Evolutionary conservation across 805 yeast species (phyloP), one percentile per base, ranked within the genome.

Genomic region (Torulaspora maleeae): DNA sequence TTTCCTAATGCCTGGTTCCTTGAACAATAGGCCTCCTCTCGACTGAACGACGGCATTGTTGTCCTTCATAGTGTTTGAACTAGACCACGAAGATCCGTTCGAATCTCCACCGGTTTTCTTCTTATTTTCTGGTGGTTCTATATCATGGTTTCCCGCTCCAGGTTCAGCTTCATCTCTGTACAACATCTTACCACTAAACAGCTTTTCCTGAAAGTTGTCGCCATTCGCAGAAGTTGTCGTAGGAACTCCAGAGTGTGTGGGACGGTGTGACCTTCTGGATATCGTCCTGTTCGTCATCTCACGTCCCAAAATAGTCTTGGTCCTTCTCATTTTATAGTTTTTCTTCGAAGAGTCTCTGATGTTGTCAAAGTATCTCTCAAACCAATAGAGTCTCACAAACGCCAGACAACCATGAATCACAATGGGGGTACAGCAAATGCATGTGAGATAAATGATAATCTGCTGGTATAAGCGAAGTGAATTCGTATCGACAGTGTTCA

Each of bases 361-460:
- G 53, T 83, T 79, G 60, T 87, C 91, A 65, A 93, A 88, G 55
- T 83, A 77, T 52, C 87, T 77, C 62, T 89, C 95, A 66, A 86
- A 93, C 87, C 95, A 86, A 62, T 86, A 86, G 37, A 93, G 70
- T 41, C 99, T 75, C 8, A 90, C 70, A 50, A 87, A 79, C 7
- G 88, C 81, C 28, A 93, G 69, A 1, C 78, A 75, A 0, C 95
- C 79, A 62, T 93, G 95, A 43, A 95, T 86, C 60, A 83, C 83
- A 16, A 93, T 86, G 1, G 98, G 98, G 0, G 95, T 89, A 3
- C 95, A 77, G 16, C 88, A 54, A 51, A 79, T 71, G 24, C 90
- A 68, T 2, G 79, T 48, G 10, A 86, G 52, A 60, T 82, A 87
- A 2, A 91, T 64, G 8, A 76, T 71, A 12, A 89, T 76, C 60